Evolutionary conservation across 164 flowering plant species (phyloP), one percentile per base, ranked within the genome.

Genomic region (Taxillus chinensis): DNA sequence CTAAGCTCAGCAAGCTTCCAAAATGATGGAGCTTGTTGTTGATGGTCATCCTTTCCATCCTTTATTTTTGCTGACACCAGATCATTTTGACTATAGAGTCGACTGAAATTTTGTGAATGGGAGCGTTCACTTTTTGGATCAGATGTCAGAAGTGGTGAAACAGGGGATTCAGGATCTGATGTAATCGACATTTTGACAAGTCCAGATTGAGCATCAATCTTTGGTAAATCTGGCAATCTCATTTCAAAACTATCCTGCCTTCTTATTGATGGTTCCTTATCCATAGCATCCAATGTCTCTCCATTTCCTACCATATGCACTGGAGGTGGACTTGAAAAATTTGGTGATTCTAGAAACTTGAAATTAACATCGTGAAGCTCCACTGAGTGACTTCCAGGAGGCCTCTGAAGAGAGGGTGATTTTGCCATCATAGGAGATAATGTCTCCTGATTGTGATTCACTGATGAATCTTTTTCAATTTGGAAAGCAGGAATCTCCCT

Each of bases 191-290:
- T 63, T 70, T 82, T 88, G 58, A 63, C 71, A 57, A 78, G 78
- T 39, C 65, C 78, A 63, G 87, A 62, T 38, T 79, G 89, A 64
- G 90, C 92, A 74, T 93, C 97, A 65, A 93, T 78, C 69, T 89
- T 89, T 37, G 92, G 98, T 46, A 93, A 74, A 58, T 85, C 90
- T 27, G 98, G 97, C 40, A 93, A 70, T 74, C 84, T 84, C 89
- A 80, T 83, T 73, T 93, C 98, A 74, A 93, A 90, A 79, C 98
- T 93, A 65, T 90, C 96, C 72, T 90, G 97, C 73, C 95, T 81
- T 60, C 67, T 80, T 45, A 90, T 82, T 39, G 95, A 78, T 57
- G 89, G 92, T 70, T 73, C 95, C 62, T 82, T 89, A n/a, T 85
- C 96, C 41, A 67, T 63, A 27, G 67, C 68, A 73, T 84, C 97